Conservation (phyloP, 148 eudicot genomes). For the Suaeda aralocaspica region DNA sequence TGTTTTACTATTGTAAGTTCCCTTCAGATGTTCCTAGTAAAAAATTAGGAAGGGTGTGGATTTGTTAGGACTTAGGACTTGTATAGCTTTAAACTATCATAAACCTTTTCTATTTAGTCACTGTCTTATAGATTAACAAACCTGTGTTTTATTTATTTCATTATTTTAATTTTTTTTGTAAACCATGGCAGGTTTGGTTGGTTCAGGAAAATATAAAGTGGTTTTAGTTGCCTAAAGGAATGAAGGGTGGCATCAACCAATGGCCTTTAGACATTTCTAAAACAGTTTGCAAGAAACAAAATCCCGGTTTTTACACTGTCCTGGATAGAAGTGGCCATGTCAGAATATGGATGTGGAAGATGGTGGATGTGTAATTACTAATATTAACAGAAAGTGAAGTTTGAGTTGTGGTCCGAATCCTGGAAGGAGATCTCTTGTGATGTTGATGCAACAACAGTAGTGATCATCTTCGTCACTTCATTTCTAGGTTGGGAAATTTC, state of each 20-base stretch:
- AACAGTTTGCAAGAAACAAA: not conserved
- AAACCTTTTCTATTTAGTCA: no score
- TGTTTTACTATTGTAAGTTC: slow-evolving; percentile 14
- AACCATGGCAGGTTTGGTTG: not conserved
- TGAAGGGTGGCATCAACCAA: not conserved
- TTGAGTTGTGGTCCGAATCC: not conserved
- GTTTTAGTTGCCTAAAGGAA: not conserved
- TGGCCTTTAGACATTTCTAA: not conserved
- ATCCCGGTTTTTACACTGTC: not conserved
- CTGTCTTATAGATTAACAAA: no score
- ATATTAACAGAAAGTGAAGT: not conserved
- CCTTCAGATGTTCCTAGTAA: not conserved
- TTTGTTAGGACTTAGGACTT: no score
- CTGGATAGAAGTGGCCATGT: not conserved
- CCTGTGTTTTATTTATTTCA: no score
- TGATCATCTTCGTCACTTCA: slow-evolving; percentile 4
- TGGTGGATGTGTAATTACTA: not conserved
- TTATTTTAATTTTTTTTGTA: no score
- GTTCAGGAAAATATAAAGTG: not conserved
- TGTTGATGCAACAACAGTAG: not conserved
- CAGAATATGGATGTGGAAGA: not conserved
- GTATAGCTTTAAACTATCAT: no score
- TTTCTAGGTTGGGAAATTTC: slow-evolving; percentile 20
- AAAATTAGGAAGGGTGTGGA: no score
- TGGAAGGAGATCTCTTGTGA: slow-evolving; percentile 10